Evolutionary conservation across 305 asterid genomes (phyloP).

Genomic region (Caryopteris hybrid): DNA sequence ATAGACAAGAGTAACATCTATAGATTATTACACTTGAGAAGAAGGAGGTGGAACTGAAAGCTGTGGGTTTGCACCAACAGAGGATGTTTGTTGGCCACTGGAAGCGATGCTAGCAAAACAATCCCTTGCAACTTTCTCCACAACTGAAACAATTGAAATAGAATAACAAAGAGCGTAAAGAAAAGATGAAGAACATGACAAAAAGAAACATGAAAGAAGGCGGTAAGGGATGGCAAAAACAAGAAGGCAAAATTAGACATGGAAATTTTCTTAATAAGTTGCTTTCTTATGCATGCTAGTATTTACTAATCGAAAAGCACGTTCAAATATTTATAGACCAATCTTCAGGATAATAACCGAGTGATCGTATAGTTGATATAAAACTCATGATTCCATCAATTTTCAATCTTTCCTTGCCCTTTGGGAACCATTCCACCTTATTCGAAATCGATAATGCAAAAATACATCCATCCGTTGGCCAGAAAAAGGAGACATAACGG

Average conservation of each 20-base stretch:
- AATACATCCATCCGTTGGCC: neutral
- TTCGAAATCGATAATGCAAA: neutral
- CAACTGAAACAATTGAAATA: constrained; percentile 29
- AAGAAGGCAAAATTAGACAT: neutral
- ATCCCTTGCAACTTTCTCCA: constrained; percentile 36
- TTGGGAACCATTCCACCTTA: neutral
- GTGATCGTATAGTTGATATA: neutral
- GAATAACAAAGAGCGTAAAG: constrained; percentile 19
- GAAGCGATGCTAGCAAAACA: constrained; percentile 67
- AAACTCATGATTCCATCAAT: neutral
- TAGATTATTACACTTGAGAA: constrained; percentile 58
- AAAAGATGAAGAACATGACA: neutral
- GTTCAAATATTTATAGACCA: neutral
- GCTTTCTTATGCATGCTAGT: neutral
- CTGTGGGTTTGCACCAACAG: constrained; percentile 77
- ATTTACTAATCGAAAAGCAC: neutral
- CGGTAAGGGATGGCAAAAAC: neutral
- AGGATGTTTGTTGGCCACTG: constrained; percentile 63
- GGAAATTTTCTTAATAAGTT: neutral
- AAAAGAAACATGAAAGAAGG: neutral
- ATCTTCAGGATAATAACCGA: neutral
- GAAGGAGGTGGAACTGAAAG: constrained; percentile 61
- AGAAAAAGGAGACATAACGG: neutral
- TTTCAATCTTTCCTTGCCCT: neutral
- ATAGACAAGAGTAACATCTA: neutral